phyloP scores from a whole-genome alignment of 345 rosid genomes.

The Microcos paniculata region DNA sequence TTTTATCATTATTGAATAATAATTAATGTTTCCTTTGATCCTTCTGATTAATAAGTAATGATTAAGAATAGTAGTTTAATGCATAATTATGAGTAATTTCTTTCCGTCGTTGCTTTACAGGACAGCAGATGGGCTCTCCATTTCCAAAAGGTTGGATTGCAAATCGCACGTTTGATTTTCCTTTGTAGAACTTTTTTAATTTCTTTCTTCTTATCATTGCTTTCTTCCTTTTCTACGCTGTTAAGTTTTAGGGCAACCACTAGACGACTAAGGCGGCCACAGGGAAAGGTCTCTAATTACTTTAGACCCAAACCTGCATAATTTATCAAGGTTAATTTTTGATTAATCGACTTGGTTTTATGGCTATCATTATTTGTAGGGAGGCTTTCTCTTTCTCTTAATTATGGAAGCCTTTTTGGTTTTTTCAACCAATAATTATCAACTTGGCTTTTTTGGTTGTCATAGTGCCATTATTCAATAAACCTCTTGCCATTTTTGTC shows the following conservation, averaged over 20 bases:
- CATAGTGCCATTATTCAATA: not conserved
- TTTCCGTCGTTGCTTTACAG: not conserved
- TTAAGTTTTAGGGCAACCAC: not conserved
- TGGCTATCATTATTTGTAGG: not conserved
- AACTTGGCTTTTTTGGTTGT: not conserved
- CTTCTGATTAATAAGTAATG: not conserved
- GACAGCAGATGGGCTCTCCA: not conserved
- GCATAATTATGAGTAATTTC: too few relatives aligned
- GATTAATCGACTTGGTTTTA: too few relatives aligned
- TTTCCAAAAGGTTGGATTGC: not conserved
- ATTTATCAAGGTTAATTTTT: not conserved
- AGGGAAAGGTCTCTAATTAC: not conserved
- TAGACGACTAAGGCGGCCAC: not conserved
- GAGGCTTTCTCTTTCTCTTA: not conserved
- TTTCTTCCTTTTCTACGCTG: not conserved
- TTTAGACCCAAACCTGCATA: not conserved
- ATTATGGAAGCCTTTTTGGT: not conserved
- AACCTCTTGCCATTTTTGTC: not conserved
- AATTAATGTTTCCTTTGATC: not conserved
- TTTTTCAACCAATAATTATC: not conserved
- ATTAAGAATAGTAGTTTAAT: too few relatives aligned
- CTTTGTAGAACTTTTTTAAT: not conserved
- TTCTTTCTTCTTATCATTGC: not conserved
- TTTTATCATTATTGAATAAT: not conserved
- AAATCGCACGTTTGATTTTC: conserved; percentile 9